Evolutionary conservation across 768 basidiomycete species (phyloP).

Genomic region (Leucocoprinus leucothites): DNA sequence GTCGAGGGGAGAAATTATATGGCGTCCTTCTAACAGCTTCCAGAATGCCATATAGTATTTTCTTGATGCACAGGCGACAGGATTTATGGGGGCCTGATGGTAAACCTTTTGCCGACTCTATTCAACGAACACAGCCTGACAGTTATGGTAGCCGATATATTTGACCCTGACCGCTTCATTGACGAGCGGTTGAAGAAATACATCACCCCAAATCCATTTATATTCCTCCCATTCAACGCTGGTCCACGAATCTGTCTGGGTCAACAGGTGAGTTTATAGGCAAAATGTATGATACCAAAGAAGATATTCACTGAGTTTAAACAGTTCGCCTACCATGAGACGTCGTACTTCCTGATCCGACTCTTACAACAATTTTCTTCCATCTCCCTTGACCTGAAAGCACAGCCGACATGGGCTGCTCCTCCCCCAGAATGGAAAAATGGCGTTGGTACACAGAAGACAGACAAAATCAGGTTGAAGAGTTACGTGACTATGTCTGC

Average conservation of each 20-base stretch:
- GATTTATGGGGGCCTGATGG: slow-evolving; percentile 72
- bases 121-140: not conserved
- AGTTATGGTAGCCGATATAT: slow-evolving; percentile 42
- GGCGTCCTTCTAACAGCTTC: not conserved
- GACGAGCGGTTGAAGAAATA: slow-evolving; percentile 58
- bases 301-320: not conserved
- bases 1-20: not conserved
- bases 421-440: slow-evolving; percentile 45
- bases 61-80: slow-evolving; percentile 57
- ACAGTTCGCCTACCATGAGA: slow-evolving; percentile 66
- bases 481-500: slow-evolving; percentile 52
- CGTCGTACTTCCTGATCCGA: slow-evolving; percentile 60
- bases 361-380: slow-evolving; percentile 53
- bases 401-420: slow-evolving; percentile 37
- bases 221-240: slow-evolving; percentile 53
- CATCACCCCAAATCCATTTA: slow-evolving; percentile 53
- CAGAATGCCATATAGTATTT: slow-evolving; percentile 45
- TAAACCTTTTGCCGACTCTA: slow-evolving; percentile 21
- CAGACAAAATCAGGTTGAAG: slow-evolving; percentile 43
- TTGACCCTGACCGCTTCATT: slow-evolving; percentile 68
- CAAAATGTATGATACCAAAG: not conserved
- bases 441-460: slow-evolving; percentile 34
- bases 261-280: slow-evolving; percentile 34
- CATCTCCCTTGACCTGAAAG: slow-evolving; percentile 41
- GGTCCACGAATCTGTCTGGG: slow-evolving; percentile 51